These are phyloP conservation scores for Raphidocelis subcapitata DNA, from an alignment of 139 green algal genomes.

Conservation along the genomic window DNA sequence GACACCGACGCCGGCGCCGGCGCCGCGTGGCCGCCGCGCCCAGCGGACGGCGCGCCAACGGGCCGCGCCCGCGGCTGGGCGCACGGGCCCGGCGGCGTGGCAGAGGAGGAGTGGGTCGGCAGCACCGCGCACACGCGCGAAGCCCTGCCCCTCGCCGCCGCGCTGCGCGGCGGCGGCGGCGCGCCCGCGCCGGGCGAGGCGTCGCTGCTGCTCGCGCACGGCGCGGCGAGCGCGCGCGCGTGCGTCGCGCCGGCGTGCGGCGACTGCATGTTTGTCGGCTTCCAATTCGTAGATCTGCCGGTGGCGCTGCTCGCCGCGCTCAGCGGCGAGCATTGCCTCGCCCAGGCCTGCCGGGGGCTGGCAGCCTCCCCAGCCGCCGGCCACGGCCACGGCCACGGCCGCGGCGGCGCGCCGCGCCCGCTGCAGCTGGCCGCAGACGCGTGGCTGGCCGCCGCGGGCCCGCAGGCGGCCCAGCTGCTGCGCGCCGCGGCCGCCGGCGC, in stretches of 20 bases:
- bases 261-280: neutral
- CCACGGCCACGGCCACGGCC: neutral
- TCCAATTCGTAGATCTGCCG: conserved; percentile 2
- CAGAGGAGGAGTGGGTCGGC: neutral
- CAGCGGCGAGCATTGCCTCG: neutral
- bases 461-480: no score
- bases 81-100: neutral
- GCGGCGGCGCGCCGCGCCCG: no score
- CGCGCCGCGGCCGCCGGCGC: no score
- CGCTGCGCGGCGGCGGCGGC: neutral
- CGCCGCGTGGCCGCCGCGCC: no score
- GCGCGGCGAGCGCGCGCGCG: neutral
- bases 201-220: neutral
- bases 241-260: neutral
- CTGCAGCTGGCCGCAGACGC: neutral
- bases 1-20: no score
- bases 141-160: no score
- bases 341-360: neutral
- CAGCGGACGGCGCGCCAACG: no score
- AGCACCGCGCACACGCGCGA: neutral
- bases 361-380: neutral
- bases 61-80: neutral
- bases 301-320: conserved; percentile 2
- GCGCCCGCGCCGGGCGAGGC: neutral
- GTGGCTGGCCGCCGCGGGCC: no score